Conservation (phyloP, 257 asterid species). For the Rauvolfia tetraphylla region DNA sequence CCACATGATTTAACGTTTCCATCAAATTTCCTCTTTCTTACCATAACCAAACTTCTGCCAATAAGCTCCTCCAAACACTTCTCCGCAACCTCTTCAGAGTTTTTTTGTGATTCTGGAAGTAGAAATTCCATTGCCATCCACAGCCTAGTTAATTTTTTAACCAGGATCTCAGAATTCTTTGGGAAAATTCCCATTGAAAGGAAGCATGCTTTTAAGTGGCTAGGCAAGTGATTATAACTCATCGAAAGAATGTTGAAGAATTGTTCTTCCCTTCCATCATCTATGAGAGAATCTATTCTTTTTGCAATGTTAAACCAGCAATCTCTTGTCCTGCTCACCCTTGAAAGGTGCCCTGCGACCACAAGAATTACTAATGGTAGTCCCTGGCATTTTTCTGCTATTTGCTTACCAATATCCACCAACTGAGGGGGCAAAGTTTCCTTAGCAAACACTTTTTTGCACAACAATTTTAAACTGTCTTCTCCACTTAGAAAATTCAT, state of each 20-base stretch:
- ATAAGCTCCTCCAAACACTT: conserved; percentile 32
- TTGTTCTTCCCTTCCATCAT: too few relatives aligned
- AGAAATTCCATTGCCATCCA: conserved; percentile 41
- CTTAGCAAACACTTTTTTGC: background rate
- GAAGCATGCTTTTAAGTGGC: too few relatives aligned
- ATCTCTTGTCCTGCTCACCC: too few relatives aligned
- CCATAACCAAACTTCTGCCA: conserved; percentile 27
- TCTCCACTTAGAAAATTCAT: background rate
- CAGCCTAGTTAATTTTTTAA: conserved; percentile 17
- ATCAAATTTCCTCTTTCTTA: too few relatives aligned
- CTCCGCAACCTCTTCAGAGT: conserved; percentile 24
- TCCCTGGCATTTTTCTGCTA: too few relatives aligned
- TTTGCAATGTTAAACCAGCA: too few relatives aligned
- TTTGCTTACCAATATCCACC: background rate
- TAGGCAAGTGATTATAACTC: conserved; percentile 31
- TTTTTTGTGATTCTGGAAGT: background rate
- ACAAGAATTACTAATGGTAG: background rate
- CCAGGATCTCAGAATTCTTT: too few relatives aligned
- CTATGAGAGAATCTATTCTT: too few relatives aligned
- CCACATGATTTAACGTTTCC: too few relatives aligned
- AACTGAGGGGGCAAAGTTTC: background rate
- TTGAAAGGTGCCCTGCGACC: background rate
- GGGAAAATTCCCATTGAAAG: too few relatives aligned
- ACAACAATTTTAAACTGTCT: background rate
- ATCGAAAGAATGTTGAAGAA: conserved; percentile 15